Evolutionary conservation across 768 basidiomycete genomes (phyloP), one percentile per base, ranked within the genome.

Genomic region (Leccinum sublutescens): DNA sequence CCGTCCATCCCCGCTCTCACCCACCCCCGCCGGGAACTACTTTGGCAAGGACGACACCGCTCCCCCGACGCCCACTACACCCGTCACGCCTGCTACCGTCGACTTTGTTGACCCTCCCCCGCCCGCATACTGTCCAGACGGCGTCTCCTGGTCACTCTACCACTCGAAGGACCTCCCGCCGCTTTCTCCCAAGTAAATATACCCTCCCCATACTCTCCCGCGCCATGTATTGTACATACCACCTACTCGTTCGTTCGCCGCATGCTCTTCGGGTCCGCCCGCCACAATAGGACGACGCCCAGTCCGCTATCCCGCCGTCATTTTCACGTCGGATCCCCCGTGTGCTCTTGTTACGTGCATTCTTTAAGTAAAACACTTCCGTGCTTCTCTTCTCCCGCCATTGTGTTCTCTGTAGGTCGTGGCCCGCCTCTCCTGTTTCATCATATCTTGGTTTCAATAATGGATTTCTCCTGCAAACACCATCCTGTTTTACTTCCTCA

Each of bases 101-200:
- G 54, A 67, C 21, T 43, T 58, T 12, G 50, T 73, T 34, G 72
- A 71, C 12, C 60, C 59, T 9, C 71, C 71, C 23, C 72, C 71
- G 9, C 72, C 71, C 0, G 72, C 61, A 2, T 74, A 72, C 43
- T 59, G 59, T 34, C 61, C 54, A 21, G 64, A 72, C 5, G 47
- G 52, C n/a, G 3, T 49, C 7, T 25, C 49, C 34, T 53, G 62
- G 64, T 17, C 56, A 3, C 17, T 50, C 15, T 58, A 60, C 52
- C 54, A 55, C 14, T 23, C 52, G n/a, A 65, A 62, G 31, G 60
- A 38, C 12, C 34, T 51, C 7, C 19, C 34, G 4, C 43, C 43
- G 5, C 43, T 43, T 5, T 43, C 43, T 5, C 53, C 51, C 10
- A 51, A 50, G 21, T 54, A 19, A 40, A 12, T 5, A 8, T 25